A percentile compares a stretch with the other conserved stretches of the same genome.
phyloP scores from a whole-genome alignment of 2,329 filamentous ascomycete genomes.

The Clonostachys chloroleuca region DNA sequence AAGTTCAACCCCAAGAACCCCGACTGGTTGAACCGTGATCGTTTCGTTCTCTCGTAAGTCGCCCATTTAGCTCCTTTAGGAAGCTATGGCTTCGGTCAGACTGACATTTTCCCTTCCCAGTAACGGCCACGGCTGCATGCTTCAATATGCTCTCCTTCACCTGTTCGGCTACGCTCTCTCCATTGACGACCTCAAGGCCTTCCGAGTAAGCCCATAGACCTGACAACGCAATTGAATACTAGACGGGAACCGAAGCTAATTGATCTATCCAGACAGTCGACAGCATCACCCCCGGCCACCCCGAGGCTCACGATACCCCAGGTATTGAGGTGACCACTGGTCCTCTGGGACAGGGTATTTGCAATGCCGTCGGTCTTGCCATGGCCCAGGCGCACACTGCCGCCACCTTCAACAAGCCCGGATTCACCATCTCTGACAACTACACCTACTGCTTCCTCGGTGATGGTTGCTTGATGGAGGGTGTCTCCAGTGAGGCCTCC shows the following conservation, averaged over 20 bases:
- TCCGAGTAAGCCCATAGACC: slow-evolving; percentile 70
- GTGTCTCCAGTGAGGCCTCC: slow-evolving; percentile 87
- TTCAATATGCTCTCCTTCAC: slow-evolving; percentile 97
- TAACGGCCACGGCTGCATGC: slow-evolving; percentile 99
- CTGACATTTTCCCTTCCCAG: slow-evolving; percentile 34
- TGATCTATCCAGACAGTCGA: slow-evolving; percentile 36
- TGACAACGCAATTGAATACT: background rate
- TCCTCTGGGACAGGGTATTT: slow-evolving; percentile 94
- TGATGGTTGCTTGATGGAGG: slow-evolving; percentile 98
- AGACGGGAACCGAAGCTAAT: background rate
- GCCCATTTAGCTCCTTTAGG: background rate
- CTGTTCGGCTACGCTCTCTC: slow-evolving; percentile 85
- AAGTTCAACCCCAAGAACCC: slow-evolving; percentile 99
- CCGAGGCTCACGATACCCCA: slow-evolving; percentile 93
- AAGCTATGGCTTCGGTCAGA: background rate
- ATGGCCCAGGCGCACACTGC: slow-evolving; percentile 92
- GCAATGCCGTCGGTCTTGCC: slow-evolving; percentile 95
- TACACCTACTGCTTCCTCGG: slow-evolving; percentile 96
- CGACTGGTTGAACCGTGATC: slow-evolving; percentile 93
- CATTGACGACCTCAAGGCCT: slow-evolving; percentile 90
- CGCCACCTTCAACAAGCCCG: slow-evolving; percentile 94
- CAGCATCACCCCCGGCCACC: slow-evolving; percentile 89
- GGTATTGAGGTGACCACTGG: slow-evolving; percentile 98
- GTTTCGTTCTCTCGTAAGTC: slow-evolving; percentile 97
- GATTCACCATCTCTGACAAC: slow-evolving; percentile 88